A percentile compares a stretch with the other conserved stretches of the same genome.
Conservation (phyloP, 495 filamentous ascomycete genomes). For the Penicillium coprophilum region DNA sequence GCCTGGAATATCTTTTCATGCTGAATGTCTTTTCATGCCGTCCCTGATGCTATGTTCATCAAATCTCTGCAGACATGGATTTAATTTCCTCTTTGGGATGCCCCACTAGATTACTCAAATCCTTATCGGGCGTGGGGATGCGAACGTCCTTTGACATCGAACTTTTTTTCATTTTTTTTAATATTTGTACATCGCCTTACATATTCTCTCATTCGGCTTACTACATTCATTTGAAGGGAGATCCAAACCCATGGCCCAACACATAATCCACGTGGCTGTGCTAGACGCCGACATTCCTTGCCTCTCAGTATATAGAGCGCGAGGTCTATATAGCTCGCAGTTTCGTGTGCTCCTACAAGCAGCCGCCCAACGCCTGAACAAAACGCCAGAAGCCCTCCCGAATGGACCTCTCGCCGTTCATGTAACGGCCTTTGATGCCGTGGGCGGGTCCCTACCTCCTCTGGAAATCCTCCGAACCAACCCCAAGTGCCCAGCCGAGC, state of each 20-base stretch:
- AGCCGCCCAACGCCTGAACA: constrained; percentile 33
- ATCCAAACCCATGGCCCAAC: constrained; percentile 15
- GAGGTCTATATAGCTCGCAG: constrained; percentile 42
- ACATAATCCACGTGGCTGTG: constrained; percentile 41
- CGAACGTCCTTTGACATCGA: not conserved
- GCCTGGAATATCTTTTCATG: not conserved
- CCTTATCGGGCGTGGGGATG: constrained; percentile 4
- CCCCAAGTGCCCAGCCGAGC: constrained; percentile 9
- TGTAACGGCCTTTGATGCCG: constrained; percentile 41
- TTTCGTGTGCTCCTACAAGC: constrained; percentile 37
- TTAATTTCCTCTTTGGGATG: not conserved
- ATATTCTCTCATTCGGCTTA: not conserved
- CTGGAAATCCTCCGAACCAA: constrained; percentile 27
- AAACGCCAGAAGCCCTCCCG: constrained; percentile 12
- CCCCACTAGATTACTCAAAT: constrained; percentile 4
- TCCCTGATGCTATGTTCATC: not conserved
- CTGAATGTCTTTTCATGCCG: not conserved
- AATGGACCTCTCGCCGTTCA: constrained; percentile 26
- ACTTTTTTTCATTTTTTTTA: not conserved
- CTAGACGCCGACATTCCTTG: constrained; percentile 44
- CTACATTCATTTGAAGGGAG: not conserved
- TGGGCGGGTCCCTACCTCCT: constrained; percentile 35
- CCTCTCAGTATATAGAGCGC: constrained; percentile 33
- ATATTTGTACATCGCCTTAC: not conserved
- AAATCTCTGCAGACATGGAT: constrained; percentile 5